phyloP scores from a whole-genome alignment of 345 rosid species.

The Ceriops decandra region DNA sequence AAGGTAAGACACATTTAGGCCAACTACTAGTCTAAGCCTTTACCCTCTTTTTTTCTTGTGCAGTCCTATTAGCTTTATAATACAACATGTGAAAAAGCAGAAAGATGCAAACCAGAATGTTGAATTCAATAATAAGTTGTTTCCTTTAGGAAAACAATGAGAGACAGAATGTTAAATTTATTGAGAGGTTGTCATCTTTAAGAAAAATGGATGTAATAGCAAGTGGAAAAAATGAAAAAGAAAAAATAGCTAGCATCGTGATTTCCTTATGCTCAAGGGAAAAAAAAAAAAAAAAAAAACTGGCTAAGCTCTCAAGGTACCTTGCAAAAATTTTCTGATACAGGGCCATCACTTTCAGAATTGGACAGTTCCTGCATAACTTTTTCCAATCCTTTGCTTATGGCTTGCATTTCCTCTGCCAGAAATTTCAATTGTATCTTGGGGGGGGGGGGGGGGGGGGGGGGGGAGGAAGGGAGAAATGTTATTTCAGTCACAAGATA shows the following conservation, averaged over 20 bases:
- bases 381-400: slow-evolving; percentile 94
- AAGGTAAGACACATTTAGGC: not conserved
- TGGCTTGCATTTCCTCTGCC: slow-evolving; percentile 98
- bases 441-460: not conserved
- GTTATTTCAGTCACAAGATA: slow-evolving; percentile 18
- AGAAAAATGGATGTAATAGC: too few relatives aligned
- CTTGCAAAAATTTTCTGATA: slow-evolving; percentile 65
- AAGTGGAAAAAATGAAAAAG: not conserved
- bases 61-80: not conserved
- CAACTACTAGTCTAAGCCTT: not conserved
- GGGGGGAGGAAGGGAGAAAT: slow-evolving; percentile 8
- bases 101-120: not conserved
- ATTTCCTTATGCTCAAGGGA: not conserved
- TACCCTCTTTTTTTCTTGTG: not conserved
- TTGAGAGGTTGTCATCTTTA: too few relatives aligned
- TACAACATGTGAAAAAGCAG: not conserved
- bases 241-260: not conserved
- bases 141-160: not conserved
- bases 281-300: not conserved
- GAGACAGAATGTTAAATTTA: not conserved
- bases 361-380: slow-evolving; percentile 76
- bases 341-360: slow-evolving; percentile 80
- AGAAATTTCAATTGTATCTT: slow-evolving; percentile 91
- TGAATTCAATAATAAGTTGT: not conserved
- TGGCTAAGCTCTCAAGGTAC: slow-evolving; percentile 26